Evolutionary conservation across 2,329 filamentous ascomycete species (phyloP).

Genomic region (Lachnellula subtilissima): DNA sequence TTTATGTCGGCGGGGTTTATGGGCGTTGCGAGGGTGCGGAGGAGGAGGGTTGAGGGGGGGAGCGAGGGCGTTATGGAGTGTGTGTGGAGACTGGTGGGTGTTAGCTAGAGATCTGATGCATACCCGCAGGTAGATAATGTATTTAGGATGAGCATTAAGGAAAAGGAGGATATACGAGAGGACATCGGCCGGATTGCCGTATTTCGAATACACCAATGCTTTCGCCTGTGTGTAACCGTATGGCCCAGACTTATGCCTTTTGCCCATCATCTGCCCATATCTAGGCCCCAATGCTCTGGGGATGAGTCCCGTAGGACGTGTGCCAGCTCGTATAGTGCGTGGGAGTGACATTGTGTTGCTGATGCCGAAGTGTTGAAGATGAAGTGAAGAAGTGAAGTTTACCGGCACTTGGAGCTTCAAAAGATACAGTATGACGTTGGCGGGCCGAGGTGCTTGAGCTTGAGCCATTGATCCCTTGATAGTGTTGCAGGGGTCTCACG

Average conservation of each 20-base stretch:
- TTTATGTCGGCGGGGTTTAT: conserved; percentile 99
- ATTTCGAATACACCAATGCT: conserved; percentile 69
- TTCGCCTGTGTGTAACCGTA: conserved; percentile 85
- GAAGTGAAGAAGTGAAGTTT: neutral
- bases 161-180: conserved; percentile 44
- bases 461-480: neutral
- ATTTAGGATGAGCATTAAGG: neutral
- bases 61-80: conserved; percentile 74
- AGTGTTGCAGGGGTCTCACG: neutral
- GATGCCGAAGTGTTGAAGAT: neutral
- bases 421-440: neutral
- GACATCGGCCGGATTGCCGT: conserved; percentile 71
- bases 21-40: conserved; percentile 84
- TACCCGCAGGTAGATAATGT: neutral
- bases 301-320: conserved; percentile 12
- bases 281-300: conserved; percentile 11
- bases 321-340: conserved; percentile 11
- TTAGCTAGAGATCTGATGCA: neutral
- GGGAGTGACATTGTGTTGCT: conserved; percentile 14
- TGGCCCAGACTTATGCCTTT: conserved; percentile 46
- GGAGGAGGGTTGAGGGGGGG: conserved; percentile 61
- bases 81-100: conserved; percentile 54
- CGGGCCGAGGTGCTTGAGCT: neutral
- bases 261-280: conserved; percentile 13
- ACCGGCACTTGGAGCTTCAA: neutral